Conservation (phyloP, 345 rosid genomes). For the Hibiscus tridactylites region DNA sequence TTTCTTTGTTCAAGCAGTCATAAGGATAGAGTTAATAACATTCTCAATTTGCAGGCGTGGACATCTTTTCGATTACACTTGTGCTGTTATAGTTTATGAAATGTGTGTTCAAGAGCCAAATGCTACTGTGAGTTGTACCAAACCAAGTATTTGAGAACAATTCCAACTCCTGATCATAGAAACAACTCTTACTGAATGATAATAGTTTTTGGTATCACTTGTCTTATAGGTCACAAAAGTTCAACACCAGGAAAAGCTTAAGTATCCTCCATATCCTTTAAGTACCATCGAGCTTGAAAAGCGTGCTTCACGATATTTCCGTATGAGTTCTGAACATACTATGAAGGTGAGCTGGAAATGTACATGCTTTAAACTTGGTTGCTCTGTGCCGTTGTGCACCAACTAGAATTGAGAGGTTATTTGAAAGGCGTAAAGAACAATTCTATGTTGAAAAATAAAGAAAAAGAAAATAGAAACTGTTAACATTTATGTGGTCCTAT, state of each 20-base stretch:
- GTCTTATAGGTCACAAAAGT: conserved; percentile 67
- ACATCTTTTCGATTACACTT: conserved; percentile 79
- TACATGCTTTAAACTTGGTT: background rate
- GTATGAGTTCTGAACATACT: conserved; percentile 89
- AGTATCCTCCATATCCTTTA: conserved; percentile 90
- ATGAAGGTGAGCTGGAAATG: conserved; percentile 61
- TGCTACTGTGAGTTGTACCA: conserved; percentile 60
- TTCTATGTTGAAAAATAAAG: background rate
- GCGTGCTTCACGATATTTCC: conserved; percentile 91
- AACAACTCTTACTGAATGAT: conserved; percentile 9
- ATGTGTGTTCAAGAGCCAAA: conserved; percentile 87
- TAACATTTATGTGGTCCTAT: background rate
- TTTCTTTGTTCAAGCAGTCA: conserved; percentile 9
- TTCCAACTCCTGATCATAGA: conserved; percentile 8
- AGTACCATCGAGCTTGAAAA: conserved; percentile 94
- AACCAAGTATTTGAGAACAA: conserved; percentile 7
- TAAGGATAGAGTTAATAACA: conserved; percentile 3
- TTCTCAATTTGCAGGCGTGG: conserved; percentile 67
- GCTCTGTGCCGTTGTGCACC: background rate
- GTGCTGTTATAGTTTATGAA: conserved; percentile 73
- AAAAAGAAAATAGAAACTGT: background rate
- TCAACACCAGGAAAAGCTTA: conserved; percentile 63
- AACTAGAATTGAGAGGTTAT: background rate
- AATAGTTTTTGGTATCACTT: conserved; percentile 6
- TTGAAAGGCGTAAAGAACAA: background rate